Conservation (phyloP, 495 filamentous ascomycete species). For the Rusavskia elegans region DNA sequence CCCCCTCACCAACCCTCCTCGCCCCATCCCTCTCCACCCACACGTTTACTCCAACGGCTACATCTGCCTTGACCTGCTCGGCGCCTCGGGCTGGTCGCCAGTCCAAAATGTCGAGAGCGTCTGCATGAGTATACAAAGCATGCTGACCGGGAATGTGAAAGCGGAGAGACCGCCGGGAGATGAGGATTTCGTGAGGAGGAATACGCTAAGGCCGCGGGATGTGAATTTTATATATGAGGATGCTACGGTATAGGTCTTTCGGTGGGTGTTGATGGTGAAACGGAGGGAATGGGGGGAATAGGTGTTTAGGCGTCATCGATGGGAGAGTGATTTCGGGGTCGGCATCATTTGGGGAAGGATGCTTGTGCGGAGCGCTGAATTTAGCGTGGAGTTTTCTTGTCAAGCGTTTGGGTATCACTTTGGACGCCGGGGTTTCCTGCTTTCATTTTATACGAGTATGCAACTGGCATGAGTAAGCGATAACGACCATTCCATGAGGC, state of each 20-base stretch:
- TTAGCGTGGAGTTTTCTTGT: neutral
- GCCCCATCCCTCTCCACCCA: slow-evolving; percentile 84
- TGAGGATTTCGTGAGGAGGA: slow-evolving; percentile 66
- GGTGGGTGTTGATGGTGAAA: neutral
- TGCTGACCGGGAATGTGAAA: slow-evolving; percentile 87
- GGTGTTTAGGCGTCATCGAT: neutral
- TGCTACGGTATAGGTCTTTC: slow-evolving; percentile 43
- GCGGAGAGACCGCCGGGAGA: slow-evolving; percentile 78
- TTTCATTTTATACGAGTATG: no score
- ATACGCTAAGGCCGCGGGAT: slow-evolving; percentile 62
- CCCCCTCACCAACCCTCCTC: slow-evolving; percentile 33
- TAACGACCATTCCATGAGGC: no score
- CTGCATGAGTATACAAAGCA: slow-evolving; percentile 95
- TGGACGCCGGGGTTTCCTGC: no score
- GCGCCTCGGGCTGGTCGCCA: slow-evolving; percentile 76
- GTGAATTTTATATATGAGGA: slow-evolving; percentile 84
- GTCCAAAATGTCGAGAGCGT: slow-evolving; percentile 95
- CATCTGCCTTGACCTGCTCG: slow-evolving; percentile 91
- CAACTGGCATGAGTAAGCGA: no score
- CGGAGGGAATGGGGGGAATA: neutral
- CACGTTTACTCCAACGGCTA: slow-evolving; percentile 98
- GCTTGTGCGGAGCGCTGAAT: neutral
- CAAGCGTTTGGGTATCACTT: no score
- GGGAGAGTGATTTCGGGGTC: neutral
- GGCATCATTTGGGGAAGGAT: neutral